phyloP scores from a whole-genome alignment of 192 early-diverging fungal species.

The Pilobolus umbonatus region DNA sequence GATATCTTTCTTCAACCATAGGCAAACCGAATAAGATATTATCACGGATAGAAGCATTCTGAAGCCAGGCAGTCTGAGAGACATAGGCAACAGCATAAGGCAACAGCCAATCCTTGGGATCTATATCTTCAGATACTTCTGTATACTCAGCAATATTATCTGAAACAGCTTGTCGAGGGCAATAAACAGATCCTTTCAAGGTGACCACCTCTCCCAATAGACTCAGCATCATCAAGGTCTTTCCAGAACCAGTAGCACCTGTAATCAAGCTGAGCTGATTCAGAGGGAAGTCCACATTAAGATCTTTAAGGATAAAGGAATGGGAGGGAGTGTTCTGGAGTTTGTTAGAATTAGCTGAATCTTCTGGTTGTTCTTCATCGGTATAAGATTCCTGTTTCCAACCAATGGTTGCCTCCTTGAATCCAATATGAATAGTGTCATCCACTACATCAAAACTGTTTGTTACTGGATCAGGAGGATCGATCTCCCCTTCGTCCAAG shows the following conservation, averaged over 20 bases:
- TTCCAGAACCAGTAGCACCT: slow-evolving; percentile 86
- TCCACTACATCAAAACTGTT: neutral
- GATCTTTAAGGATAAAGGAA: slow-evolving; percentile 44
- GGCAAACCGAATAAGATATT: slow-evolving; percentile 63
- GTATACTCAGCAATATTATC: slow-evolving; percentile 62
- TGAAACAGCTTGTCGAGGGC: slow-evolving; percentile 65
- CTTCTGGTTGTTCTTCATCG: slow-evolving; percentile 74
- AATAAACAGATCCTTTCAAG: slow-evolving; percentile 30
- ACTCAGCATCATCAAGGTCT: slow-evolving; percentile 75
- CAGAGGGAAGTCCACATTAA: slow-evolving; percentile 46
- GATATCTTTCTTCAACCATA: slow-evolving; percentile 24
- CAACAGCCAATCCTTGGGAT: slow-evolving; percentile 37
- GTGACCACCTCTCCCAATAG: slow-evolving; percentile 65
- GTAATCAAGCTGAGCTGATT: slow-evolving; percentile 47
- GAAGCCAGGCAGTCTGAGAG: slow-evolving; percentile 64
- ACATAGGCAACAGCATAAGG: slow-evolving; percentile 68
- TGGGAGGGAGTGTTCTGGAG: slow-evolving; percentile 77
- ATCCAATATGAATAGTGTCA: slow-evolving; percentile 28
- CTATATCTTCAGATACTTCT: slow-evolving; percentile 36
- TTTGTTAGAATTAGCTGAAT: slow-evolving; percentile 65
- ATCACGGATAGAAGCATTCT: slow-evolving; percentile 70
- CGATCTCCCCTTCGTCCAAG: slow-evolving; percentile 41
- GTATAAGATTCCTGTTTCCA: slow-evolving; percentile 54
- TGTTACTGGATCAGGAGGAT: slow-evolving; percentile 3
- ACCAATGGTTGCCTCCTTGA: slow-evolving; percentile 48